A percentile compares a stretch with the other conserved stretches of the same genome.
phyloP scores from a whole-genome alignment of 768 basidiomycete genomes.

The Leccinum imitatum region DNA sequence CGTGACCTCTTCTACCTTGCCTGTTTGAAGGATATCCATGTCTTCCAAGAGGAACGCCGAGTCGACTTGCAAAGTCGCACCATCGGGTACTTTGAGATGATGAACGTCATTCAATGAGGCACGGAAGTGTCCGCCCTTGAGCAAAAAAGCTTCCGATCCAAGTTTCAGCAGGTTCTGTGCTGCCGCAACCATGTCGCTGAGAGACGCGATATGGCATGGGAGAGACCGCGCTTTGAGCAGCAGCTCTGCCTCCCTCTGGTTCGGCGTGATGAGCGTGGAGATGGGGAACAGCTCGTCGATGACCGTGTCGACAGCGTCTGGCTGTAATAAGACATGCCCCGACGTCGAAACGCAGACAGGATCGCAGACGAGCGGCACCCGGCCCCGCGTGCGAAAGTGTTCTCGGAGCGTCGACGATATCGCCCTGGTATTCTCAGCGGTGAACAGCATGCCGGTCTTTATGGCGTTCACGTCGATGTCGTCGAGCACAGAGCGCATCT shows the following conservation, averaged over 20 bases:
- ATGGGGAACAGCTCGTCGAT: constrained; percentile 68
- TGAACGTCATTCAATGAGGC: constrained; percentile 47
- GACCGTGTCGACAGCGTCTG: constrained; percentile 61
- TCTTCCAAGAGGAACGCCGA: constrained; percentile 50
- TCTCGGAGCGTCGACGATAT: constrained; percentile 51
- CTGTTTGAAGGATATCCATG: constrained; percentile 56
- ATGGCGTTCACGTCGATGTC: constrained; percentile 73
- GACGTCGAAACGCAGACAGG: constrained; percentile 93
- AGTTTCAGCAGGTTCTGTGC: constrained; percentile 47
- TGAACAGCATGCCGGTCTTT: constrained; percentile 90
- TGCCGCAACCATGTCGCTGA: constrained; percentile 63
- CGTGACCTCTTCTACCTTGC: constrained; percentile 6
- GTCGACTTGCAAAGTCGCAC: constrained; percentile 36
- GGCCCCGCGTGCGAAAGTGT: constrained; percentile 33
- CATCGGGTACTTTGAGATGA: constrained; percentile 26
- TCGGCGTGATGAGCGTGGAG: constrained; percentile 77
- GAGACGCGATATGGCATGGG: constrained; percentile 36
- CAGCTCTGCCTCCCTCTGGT: constrained; percentile 76
- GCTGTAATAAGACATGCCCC: constrained; percentile 72
- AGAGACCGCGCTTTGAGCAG: constrained; percentile 46
- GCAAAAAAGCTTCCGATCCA: constrained; percentile 58
- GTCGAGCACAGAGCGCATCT: constrained; percentile 63
- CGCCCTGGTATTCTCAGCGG: constrained; percentile 39
- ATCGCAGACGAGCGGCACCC: constrained; percentile 72
- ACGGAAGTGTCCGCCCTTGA: constrained; percentile 84